Base-by-base conservation (phyloP, 2,329 filamentous ascomycete genomes). In the Fusarium sp. region DNA sequence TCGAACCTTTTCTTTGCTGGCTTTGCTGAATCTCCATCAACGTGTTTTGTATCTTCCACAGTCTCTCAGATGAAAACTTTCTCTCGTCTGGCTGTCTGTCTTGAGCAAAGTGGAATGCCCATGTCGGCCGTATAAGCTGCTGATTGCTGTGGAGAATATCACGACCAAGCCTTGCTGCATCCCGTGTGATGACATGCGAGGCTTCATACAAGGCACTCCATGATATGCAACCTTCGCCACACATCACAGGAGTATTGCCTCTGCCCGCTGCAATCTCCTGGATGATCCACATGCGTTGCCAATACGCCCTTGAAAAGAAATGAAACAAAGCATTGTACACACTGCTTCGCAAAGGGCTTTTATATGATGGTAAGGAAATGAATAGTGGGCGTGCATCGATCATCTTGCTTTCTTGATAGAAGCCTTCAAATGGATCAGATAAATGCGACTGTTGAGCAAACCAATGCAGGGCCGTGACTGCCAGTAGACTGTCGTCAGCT, bases 91-190 rank as follows among this genome's bases (percentile, higher is more conserved):
- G 15, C 14, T 24, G 15, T n/a, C 57, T 58, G 17, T 61, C 57
- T 4, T 17, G 26, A 4, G 34, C 57, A n/a, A 61, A 7, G 1
- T 58, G 53, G 4, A 49, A 58, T 2, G 57, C 20, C 55, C 55
- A 57, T 1, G 20, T 14, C 1, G 28, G 4, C 3, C 6, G 10
- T 6, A 10, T 8, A 4, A 19, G 14, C 6, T 5, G 32, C 9
- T 34, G 56, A 7, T 7, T 23, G 21, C 39, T 57, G 3, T 58
- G 14, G 2, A 61, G n/a, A 10, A 61, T 61, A 7, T 34, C 53
- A 0, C 46, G 53, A 3, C 57, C 57, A 2, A 61, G 19, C 7
- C 53, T 58, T 10, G 53, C 28, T 3, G 44, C 28, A 14, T 61
- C 57, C 0, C 4, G 4, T 1, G 19, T 7, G 2, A 61, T 58